These are phyloP conservation scores for Panicum miliaceum DNA, from an alignment of 176 grass and related monocot genomes.

Conservation along the genomic window DNA sequence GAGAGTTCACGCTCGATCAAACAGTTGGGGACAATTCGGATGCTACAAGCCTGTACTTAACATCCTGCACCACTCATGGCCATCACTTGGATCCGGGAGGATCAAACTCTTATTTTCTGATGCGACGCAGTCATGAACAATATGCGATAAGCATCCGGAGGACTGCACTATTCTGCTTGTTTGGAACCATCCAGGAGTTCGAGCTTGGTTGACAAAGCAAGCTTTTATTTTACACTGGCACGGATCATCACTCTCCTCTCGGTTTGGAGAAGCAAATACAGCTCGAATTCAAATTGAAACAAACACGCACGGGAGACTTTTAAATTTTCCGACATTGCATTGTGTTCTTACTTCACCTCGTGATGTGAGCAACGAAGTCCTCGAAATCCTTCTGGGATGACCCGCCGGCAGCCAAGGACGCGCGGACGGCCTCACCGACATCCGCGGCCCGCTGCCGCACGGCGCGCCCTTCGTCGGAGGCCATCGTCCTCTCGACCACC, in stretches of 20 bases:
- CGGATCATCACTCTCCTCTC: neutral
- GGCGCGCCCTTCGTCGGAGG: neutral
- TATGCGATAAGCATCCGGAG: no score
- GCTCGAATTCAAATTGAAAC: neutral
- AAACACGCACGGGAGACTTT: neutral
- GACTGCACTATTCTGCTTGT: no score
- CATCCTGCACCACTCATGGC: no score
- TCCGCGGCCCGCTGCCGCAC: slow-evolving; percentile 34
- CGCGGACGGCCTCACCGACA: slow-evolving; percentile 45
- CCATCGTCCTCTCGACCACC: slow-evolving; percentile 46
- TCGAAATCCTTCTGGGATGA: slow-evolving; percentile 47
- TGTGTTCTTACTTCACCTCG: neutral
- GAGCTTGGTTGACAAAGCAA: no score
- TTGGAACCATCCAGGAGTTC: no score
- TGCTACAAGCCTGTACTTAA: no score
- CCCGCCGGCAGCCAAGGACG: neutral
- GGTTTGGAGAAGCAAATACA: neutral
- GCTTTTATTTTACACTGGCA: neutral
- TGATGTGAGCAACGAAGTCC: slow-evolving; percentile 41
- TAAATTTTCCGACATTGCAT: neutral
- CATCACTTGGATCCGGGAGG: no score
- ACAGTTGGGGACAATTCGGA: no score
- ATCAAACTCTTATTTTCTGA: no score
- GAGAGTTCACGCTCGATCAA: no score
- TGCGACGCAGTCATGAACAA: no score